These are phyloP conservation scores for Diacronema lutheri DNA, from an alignment of 78 protist species.

Conservation along the genomic window DNA sequence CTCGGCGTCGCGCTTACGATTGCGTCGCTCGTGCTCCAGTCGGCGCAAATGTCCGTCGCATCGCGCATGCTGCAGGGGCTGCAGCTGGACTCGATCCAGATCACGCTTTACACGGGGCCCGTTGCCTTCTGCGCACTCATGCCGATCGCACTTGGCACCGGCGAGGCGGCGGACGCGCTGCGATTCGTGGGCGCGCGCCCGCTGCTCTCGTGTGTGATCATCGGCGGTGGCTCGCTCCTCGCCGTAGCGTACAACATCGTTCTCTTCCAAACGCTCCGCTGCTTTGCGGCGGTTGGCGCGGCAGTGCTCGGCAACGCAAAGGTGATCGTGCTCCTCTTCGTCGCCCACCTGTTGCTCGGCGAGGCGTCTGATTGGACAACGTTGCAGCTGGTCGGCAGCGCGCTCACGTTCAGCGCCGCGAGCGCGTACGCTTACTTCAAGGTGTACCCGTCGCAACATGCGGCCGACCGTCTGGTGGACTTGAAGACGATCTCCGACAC, in stretches of 20 bases:
- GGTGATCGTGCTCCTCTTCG: not conserved
- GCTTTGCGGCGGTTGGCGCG: not conserved
- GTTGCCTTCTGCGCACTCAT: not conserved
- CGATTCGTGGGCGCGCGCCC: not conserved
- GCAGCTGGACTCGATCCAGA: conserved; percentile 15
- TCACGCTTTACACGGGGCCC: conserved; percentile 15
- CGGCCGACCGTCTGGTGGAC: too few species aligned
- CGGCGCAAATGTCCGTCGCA: not conserved
- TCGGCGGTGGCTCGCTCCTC: not conserved
- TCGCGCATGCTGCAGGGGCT: not conserved
- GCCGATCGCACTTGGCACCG: not conserved
- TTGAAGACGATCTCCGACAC: too few species aligned
- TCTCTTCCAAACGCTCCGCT: not conserved
- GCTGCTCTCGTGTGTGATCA: not conserved
- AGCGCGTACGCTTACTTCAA: too few species aligned
- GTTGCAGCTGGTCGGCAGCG: not conserved
- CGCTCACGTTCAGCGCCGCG: too few species aligned
- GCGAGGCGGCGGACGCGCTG: not conserved
- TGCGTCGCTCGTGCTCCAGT: not conserved
- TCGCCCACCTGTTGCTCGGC: not conserved
- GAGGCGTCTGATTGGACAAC: not conserved
- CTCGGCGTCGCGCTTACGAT: not conserved
- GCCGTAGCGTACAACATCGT: not conserved
- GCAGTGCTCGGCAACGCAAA: not conserved
- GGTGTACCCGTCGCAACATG: too few species aligned